phyloP scores from a whole-genome alignment of 441 rosid species.

The Kokia cookei region DNA sequence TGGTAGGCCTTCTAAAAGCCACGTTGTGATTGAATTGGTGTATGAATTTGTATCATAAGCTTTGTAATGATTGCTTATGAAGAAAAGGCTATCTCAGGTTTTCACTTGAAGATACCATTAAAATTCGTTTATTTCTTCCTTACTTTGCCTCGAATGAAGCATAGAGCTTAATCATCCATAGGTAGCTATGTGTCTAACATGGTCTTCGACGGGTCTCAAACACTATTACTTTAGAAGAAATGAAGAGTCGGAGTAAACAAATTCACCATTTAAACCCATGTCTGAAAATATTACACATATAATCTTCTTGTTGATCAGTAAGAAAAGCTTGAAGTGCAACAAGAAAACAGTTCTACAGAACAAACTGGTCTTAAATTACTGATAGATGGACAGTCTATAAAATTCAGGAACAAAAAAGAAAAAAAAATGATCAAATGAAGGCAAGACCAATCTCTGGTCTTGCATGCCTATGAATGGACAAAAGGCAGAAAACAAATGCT shows the following conservation, averaged over 20 bases:
- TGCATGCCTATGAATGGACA: constrained; percentile 24
- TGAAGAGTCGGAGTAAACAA: not conserved
- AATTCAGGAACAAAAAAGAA: not conserved
- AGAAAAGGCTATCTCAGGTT: not conserved
- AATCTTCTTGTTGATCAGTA: not conserved
- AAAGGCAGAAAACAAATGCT: constrained; percentile 32
- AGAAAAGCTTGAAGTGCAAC: not conserved
- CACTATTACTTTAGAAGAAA: not conserved
- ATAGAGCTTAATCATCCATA: too few relatives aligned
- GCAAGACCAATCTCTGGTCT: constrained; percentile 24
- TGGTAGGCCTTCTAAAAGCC: not conserved
- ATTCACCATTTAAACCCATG: not conserved
- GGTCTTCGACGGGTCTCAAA: not conserved
- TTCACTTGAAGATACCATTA: not conserved
- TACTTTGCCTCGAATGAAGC: not conserved
- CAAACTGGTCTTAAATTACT: not conserved
- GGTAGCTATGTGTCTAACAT: too few relatives aligned
- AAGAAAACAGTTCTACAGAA: not conserved
- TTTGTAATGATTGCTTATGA: not conserved
- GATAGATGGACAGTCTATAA: not conserved
- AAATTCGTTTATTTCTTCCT: not conserved
- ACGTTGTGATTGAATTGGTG: not conserved
- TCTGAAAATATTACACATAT: not conserved
- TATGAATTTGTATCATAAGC: not conserved
- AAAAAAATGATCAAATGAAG: constrained; percentile 7